Evolutionary conservation across 75 land plant genomes (phyloP).

Genomic region (Larix kaempferi): DNA sequence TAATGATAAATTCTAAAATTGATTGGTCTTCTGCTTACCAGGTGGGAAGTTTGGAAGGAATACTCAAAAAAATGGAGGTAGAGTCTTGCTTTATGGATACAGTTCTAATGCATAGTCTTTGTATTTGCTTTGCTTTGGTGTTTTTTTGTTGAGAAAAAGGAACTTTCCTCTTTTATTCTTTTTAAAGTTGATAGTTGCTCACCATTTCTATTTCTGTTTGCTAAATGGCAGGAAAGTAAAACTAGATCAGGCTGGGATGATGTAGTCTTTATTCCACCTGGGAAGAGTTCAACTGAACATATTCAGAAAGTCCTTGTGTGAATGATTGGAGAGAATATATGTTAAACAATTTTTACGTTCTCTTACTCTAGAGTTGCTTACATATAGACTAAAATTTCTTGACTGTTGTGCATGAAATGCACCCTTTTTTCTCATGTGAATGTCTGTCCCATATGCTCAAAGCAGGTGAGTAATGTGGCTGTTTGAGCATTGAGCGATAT

Average conservation of each 20-base stretch:
- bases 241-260: slow-evolving; percentile 95
- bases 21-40: slow-evolving; percentile 17
- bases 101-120: not conserved
- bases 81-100: not conserved
- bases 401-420: not conserved
- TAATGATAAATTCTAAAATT: slow-evolving; percentile 25
- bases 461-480: not conserved
- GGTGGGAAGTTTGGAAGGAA: slow-evolving; percentile 98
- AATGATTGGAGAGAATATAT: not conserved
- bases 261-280: slow-evolving; percentile 91
- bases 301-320: slow-evolving; percentile 29
- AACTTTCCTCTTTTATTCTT: not conserved
- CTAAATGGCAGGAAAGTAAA: slow-evolving; percentile 63
- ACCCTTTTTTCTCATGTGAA: not conserved
- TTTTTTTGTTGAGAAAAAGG: not conserved
- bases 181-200: not conserved
- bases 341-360: not conserved
- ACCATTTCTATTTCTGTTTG: not conserved
- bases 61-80: slow-evolving; percentile 94
- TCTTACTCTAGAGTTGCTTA: not conserved
- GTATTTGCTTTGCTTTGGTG: not conserved
- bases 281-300: slow-evolving; percentile 63
- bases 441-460: not conserved
- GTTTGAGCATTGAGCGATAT: not conserved
- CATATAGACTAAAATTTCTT: not conserved